Percentiles rank a stretch among this genome's conserved stretches.
Conservation (phyloP, 2,329 filamentous ascomycete species). For the Venturia asperata region DNA sequence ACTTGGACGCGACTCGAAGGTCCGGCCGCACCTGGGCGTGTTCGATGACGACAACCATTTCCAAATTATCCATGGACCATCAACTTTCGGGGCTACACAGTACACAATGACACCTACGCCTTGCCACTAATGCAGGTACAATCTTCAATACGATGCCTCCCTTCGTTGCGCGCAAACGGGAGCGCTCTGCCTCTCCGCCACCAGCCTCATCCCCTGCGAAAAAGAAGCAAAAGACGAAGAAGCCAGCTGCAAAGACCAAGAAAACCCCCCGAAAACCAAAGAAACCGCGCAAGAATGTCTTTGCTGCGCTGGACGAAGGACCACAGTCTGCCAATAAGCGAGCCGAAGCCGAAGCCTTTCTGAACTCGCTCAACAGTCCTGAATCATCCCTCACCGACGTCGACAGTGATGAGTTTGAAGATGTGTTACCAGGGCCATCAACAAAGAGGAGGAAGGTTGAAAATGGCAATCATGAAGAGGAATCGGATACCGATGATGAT, state of each 20-base stretch:
- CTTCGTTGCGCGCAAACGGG: constrained; percentile 17
- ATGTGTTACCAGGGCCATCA: constrained; percentile 32
- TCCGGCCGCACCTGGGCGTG: background rate
- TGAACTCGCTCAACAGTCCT: constrained; percentile 3
- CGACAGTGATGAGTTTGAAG: constrained; percentile 45
- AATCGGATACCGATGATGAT: constrained; percentile 56
- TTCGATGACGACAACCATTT: constrained; percentile 1
- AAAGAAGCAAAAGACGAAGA: constrained; percentile 11
- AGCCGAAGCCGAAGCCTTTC: constrained; percentile 15
- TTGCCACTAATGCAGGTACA: background rate
- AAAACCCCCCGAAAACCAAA: background rate
- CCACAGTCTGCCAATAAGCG: background rate
- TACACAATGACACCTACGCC: background rate
- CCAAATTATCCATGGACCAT: background rate
- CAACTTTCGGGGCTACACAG: background rate
- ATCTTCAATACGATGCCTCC: constrained; percentile 10
- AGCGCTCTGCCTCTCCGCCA: constrained; percentile 13
- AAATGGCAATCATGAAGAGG: constrained; percentile 49
- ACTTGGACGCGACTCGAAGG: background rate
- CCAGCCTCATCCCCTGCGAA: background rate
- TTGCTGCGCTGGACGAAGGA: constrained; percentile 10
- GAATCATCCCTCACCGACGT: constrained; percentile 7
- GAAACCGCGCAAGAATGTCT: constrained; percentile 7
- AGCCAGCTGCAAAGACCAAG: background rate
- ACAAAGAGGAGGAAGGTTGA: constrained; percentile 39